Base-by-base conservation (phyloP, 176 grass and related monocot species). In the Typha latifolia region DNA sequence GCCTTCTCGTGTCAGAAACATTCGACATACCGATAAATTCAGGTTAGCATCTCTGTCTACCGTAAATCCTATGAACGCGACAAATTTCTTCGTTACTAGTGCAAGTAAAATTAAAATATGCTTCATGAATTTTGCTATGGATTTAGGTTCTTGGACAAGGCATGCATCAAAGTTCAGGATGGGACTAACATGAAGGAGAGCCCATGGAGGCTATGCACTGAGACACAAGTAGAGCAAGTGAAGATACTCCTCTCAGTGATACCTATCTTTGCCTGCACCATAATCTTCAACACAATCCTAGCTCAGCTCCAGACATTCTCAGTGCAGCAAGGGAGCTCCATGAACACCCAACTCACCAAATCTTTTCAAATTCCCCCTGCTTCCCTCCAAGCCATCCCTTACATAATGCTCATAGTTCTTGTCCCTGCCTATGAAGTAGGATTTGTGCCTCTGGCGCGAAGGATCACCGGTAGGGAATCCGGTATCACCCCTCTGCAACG, bases 271-370 rank as follows among this genome's bases (percentile, higher is more conserved):
- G 82, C 86, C 14, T 90, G 90, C 77, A 95, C 86, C 61, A 95
- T 95, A 66, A 34, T 95, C 68, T 95, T 95, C 86, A 95, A 95
- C 83, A 95, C 90, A 19, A 72, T 95, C 72, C 90, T 95, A 0
- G 86, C 86, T 4, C 90, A 95, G 72, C 80, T 95, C 27, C 90
- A 95, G 53, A 95, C 90, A 14, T 95, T 95, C 81, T 95, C 90
- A 2, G 90, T 95, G 51, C 90, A 95, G 69, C 90, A 95, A 49
- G 90, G 86, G 0, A 49, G 64, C 62, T 77, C 81, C 74, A 95
- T 95, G 90, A 69, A 86, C 83, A 76, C 82, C 32, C 80, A 66
- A 6, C 64, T 89, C 18, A 12, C 50, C 21, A 18, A 20, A 12
- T 82, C 82, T 29, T 95, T 95, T 83, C 53, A 66, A 48, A 37